Base-by-base conservation (phyloP, 1,284 basidiomycete species). In the Ustilago tritici region DNA sequence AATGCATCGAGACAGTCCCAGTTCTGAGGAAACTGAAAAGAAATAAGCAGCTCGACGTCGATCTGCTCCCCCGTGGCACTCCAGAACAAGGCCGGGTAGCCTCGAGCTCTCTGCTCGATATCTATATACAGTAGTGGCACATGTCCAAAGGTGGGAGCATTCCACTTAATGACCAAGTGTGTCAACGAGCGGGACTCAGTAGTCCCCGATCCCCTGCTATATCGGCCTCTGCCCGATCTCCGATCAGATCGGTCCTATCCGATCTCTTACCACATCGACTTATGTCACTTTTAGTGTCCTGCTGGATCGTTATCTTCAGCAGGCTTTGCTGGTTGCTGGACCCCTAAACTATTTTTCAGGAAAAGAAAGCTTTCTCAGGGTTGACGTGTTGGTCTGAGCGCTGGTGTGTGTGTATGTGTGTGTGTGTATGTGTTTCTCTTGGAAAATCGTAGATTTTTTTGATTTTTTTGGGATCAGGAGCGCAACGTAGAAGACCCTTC, bases 321-420 rank as follows among this genome's bases (percentile, higher is more conserved):
- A 28, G 38, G 47, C 47, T 49, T n/a, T 49, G 31, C 34, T 55
- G 32, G 19, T 49, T 40, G 53, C 14, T 55, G 53, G 35, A 55
- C 53, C 53, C 53, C 53, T 55, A n/a, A 49, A 15, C 47, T 10
- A 40, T 11, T 40, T 28, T 28, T 28, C 23, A 28, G 38, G 23
- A 32, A 50, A 32, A 50, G 28, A 31, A 50, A 38, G 53, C 53
- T 38, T 36, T 35, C 23, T 28, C 23, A 28, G 23, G 23, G 3
- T 28, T 28, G 53, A 55, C 53, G 53, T 55, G 53, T 55, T 17
- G 34, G 53, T 36, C 14, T 55, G 15, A 23, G 10, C 12, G 53
- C 34, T 36, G 34, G 17, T 38, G 53, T 17, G 53, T 28, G 23
- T 28, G 23, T 28, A 3, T 28, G 2, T 3, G 23, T 28, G 3